These are phyloP conservation scores for Telfairia occidentalis DNA, from an alignment of 331 rosid genomes.

Conservation along the genomic window DNA sequence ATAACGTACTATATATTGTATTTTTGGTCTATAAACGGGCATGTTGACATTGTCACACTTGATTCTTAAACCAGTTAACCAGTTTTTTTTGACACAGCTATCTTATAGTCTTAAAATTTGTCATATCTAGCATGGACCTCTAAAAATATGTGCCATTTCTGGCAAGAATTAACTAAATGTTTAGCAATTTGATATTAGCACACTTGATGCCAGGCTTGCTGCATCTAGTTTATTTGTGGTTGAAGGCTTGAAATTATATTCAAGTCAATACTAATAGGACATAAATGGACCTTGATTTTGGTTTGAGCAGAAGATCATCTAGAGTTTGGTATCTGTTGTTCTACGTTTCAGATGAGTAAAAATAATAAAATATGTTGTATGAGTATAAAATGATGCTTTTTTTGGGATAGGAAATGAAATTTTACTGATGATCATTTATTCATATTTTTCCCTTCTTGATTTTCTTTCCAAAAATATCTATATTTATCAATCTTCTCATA, in stretches of 20 bases:
- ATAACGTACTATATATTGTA: not conserved
- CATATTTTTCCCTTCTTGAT: not conserved
- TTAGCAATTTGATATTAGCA: not conserved
- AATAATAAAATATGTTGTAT: not conserved
- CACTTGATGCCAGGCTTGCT: not conserved
- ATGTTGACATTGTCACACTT: not conserved
- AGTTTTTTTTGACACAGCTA: not conserved
- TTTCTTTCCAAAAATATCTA: not conserved
- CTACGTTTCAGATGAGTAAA: not conserved
- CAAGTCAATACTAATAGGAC: not conserved
- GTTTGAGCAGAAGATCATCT: not conserved
- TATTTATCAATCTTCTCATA: not conserved
- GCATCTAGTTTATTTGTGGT: not conserved
- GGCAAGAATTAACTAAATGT: not conserved
- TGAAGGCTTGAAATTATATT: not conserved
- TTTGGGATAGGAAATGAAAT: not conserved
- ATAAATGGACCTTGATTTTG: not conserved
- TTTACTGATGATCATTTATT: not conserved
- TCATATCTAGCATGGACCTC: not conserved
- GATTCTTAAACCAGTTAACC: not conserved
- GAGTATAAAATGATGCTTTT: not conserved
- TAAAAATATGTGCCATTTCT: not conserved
- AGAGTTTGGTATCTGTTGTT: not conserved
- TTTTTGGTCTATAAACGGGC: conserved; percentile 11
- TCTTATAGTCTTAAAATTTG: not conserved